phyloP scores from a whole-genome alignment of 257 asterid species.

The Nicotiana otophora region DNA sequence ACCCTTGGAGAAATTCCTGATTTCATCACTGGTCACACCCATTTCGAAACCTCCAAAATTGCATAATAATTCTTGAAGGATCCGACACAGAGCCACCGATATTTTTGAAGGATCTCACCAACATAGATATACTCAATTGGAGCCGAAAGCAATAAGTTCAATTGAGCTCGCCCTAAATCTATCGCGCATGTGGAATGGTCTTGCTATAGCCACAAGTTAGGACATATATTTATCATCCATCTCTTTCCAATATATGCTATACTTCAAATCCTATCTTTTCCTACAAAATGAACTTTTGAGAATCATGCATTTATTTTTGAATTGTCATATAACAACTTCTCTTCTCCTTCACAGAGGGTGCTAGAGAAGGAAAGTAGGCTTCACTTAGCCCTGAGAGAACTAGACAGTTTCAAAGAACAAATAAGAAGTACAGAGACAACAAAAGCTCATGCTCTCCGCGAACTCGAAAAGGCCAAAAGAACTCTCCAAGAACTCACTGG shows the following conservation, averaged over 20 bases:
- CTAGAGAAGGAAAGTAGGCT: slow-evolving; percentile 75
- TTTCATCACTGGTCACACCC: too few relatives aligned
- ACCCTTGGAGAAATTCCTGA: too few relatives aligned
- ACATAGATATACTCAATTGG: too few relatives aligned
- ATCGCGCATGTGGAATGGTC: too few relatives aligned
- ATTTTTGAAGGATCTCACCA: too few relatives aligned
- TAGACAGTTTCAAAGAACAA: slow-evolving; percentile 43
- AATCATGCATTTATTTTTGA: neutral
- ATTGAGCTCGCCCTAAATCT: too few relatives aligned
- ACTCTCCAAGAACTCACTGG: slow-evolving; percentile 56
- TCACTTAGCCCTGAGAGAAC: slow-evolving; percentile 53
- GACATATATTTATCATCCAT: neutral
- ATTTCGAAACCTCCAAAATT: too few relatives aligned
- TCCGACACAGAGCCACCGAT: too few relatives aligned
- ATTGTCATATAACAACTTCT: neutral
- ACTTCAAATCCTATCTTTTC: neutral
- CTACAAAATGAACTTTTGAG: too few relatives aligned
- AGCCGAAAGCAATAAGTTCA: neutral
- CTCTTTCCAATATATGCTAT: neutral
- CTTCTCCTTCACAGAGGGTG: slow-evolving; percentile 49
- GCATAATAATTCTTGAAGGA: too few relatives aligned
- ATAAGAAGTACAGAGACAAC: slow-evolving; percentile 44
- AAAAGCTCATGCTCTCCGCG: slow-evolving; percentile 51
- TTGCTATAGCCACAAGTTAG: neutral
- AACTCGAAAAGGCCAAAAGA: slow-evolving; percentile 53